phyloP scores from a whole-genome alignment of 2,329 filamentous ascomycete genomes.

The Pseudocercospora eumusae region DNA sequence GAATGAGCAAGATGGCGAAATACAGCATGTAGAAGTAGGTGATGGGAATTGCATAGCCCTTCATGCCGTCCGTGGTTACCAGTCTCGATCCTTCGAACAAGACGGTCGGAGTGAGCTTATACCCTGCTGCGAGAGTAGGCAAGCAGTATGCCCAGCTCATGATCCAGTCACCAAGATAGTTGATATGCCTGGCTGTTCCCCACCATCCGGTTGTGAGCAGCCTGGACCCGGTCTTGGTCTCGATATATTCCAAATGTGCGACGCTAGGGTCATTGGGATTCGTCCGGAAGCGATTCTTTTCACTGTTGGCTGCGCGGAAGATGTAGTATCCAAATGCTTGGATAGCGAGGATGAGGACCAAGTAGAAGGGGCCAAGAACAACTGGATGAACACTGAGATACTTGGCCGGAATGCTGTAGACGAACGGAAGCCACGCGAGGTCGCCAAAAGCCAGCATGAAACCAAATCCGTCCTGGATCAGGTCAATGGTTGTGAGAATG shows the following conservation, averaged over 20 bases:
- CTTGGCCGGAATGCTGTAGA: conserved; percentile 79
- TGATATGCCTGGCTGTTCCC: conserved; percentile 89
- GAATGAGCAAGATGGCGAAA: conserved; percentile 82
- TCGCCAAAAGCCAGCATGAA: conserved; percentile 95
- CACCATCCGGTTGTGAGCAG: conserved; percentile 89
- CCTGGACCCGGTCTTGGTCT: conserved; percentile 78
- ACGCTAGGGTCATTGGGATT: conserved; percentile 79
- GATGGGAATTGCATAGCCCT: conserved; percentile 81
- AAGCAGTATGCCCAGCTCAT: conserved; percentile 90
- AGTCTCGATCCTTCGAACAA: conserved; percentile 61
- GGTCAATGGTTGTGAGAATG: conserved; percentile 90
- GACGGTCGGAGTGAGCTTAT: conserved; percentile 65
- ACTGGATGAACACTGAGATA: conserved; percentile 83
- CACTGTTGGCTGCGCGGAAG: conserved; percentile 89
- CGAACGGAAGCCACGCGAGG: conserved; percentile 87
- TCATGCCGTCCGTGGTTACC: conserved; percentile 59
- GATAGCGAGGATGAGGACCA: conserved; percentile 65
- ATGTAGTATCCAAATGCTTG: conserved; percentile 78
- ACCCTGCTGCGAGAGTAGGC: conserved; percentile 82
- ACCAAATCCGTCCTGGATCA: conserved; percentile 89
- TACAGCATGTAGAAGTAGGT: conserved; percentile 96
- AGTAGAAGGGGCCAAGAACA: conserved; percentile 69
- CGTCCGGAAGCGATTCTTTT: conserved; percentile 93
- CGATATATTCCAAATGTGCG: conserved; percentile 78
- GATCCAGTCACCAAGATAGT: conserved; percentile 93